Base-by-base conservation (phyloP, 768 basidiomycete genomes). In the Psilocybe subaeruginosa region DNA sequence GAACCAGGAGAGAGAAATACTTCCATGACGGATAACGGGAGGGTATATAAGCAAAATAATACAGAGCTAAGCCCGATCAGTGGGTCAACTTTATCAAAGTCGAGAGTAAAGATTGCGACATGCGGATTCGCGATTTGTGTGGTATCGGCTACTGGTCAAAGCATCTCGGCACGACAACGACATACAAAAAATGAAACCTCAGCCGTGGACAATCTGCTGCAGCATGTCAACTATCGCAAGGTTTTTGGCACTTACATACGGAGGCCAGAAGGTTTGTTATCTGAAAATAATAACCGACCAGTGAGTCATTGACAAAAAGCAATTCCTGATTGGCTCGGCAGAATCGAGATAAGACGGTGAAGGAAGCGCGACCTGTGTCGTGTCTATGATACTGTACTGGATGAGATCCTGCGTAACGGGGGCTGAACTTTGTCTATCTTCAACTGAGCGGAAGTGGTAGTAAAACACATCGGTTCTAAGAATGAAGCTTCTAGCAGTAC, bases 41-140 rank as follows among this genome's bases (percentile, higher is more conserved):
- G 19, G 51, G 14, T 29, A 53, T 53, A 53, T 53, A 53, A 53
- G 48, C 35, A 31, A 57, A 61, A 43, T 54, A 29, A 31, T 39
- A 33, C 11, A 49, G 12, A 30, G 30, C 50, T n/a, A 51, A n/a
- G 50, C 37, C 54, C 55, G 54, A 56, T 52, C 54, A 52, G 33
- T 35, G 29, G 60, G 31, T 46, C 12, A 56, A 61, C 11, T 33
- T 56, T 61, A 50, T 16, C 41, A 48, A 33, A 27, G 47, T 43
- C 50, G 31, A 23, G 31, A 11, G 27, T 31, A 41, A 31, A 12
- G 31, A 41, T 45, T 33, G 45, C 52, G 51, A 47, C 43, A 53
- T 53, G 59, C 16, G 41, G 59, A 46, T 29, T 27, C 11, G 31
- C 53, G 23, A 31, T 53, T 51, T 53, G 31, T 53, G 51, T 53